phyloP scores from a whole-genome alignment of 805 yeast species.

The Lachancea sp. region DNA sequence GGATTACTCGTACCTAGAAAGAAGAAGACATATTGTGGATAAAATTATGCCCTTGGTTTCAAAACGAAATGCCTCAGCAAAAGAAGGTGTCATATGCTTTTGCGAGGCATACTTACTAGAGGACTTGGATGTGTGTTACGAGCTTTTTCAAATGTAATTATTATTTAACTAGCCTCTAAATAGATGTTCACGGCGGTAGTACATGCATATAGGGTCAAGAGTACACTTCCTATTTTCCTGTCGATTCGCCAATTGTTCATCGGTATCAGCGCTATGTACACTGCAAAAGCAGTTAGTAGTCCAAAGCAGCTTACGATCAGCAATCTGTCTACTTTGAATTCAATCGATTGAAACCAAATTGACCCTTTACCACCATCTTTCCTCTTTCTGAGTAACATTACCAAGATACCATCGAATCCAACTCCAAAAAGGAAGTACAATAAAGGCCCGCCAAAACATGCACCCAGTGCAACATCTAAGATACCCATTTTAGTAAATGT shows the following conservation, averaged over 20 bases:
- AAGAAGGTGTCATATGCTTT: constrained; percentile 13
- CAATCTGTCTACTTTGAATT: constrained; percentile 36
- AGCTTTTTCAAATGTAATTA: constrained; percentile 8
- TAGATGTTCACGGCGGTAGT: constrained; percentile 19
- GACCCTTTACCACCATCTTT: constrained; percentile 6
- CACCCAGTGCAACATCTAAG: constrained; percentile 88
- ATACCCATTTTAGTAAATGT: constrained; percentile 76
- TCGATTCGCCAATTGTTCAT: constrained; percentile 42
- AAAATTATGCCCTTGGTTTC: constrained; percentile 19
- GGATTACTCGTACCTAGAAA: constrained; percentile 22
- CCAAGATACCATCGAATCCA: constrained; percentile 63
- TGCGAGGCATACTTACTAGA: constrained; percentile 27
- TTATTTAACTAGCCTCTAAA: constrained; percentile 12
- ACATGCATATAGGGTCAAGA: constrained; percentile 18
- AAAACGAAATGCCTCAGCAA: constrained; percentile 2
- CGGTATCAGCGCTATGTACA: constrained; percentile 39
- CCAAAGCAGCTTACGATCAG: constrained; percentile 37
- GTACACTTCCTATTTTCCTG: constrained; percentile 35
- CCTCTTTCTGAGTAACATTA: constrained; percentile 19
- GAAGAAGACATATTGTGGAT: constrained; percentile 19
- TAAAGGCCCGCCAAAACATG: constrained; percentile 91
- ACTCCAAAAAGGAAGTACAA: constrained; percentile 71
- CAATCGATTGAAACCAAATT: constrained; percentile 18
- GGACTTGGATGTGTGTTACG: constrained; percentile 21
- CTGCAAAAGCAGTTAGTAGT: constrained; percentile 35